Conservation (phyloP, 345 rosid genomes). For the Pelargonium nanum region DNA sequence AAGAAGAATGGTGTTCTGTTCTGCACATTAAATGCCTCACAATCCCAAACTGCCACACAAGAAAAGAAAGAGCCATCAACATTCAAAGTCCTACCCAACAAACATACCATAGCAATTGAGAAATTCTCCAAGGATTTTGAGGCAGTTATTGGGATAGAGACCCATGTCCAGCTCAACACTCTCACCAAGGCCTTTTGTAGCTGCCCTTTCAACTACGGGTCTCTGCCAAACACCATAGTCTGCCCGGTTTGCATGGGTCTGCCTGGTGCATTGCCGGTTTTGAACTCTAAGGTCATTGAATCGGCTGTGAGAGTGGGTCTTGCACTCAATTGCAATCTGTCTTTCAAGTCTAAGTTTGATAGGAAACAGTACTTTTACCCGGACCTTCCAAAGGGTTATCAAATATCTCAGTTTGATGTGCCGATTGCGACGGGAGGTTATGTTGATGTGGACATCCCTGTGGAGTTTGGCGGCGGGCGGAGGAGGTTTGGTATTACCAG, state of each 20-base stretch:
- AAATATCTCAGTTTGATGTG: conserved; percentile 90
- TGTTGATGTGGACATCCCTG: conserved; percentile 73
- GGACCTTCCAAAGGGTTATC: conserved; percentile 95
- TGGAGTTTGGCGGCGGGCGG: conserved; percentile 90
- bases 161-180: conserved; percentile 88
- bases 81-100: conserved; percentile 33
- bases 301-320: conserved; percentile 75
- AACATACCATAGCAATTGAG: conserved; percentile 37
- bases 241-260: conserved; percentile 95
- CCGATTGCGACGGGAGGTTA: conserved; percentile 74
- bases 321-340: conserved; percentile 76
- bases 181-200: conserved; percentile 79
- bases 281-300: conserved; percentile 77
- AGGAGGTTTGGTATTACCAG: conserved; percentile 83
- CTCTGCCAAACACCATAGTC: conserved; percentile 56
- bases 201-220: conserved; percentile 79
- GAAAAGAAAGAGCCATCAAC: conserved; percentile 35
- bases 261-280: conserved; percentile 89
- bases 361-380: conserved; percentile 97
- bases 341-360: conserved; percentile 76
- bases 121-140: conserved; percentile 51
- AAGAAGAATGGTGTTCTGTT: conserved; percentile 28
- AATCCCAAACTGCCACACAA: conserved; percentile 39
- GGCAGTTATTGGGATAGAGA: conserved; percentile 88
- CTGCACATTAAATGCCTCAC: conserved; percentile 37